These are phyloP conservation scores for Phaeosphaeriaceae sp. DNA, from an alignment of 2,329 filamentous ascomycete species.

Conservation along the genomic window DNA sequence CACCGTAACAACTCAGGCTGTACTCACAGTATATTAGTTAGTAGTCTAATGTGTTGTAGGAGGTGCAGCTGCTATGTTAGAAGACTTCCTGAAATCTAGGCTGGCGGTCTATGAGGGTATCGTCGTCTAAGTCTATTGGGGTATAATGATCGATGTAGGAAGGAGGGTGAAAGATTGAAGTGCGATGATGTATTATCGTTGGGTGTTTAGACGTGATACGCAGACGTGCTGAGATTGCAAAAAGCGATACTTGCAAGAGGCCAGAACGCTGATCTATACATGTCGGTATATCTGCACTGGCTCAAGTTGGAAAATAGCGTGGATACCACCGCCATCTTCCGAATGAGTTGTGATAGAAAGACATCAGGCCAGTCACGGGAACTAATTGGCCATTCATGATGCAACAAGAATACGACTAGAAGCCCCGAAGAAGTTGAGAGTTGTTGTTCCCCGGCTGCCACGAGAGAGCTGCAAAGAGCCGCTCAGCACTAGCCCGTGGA, in stretches of 20 bases:
- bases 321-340: background rate
- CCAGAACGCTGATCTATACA: background rate
- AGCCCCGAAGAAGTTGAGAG: background rate
- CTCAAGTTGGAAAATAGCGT: background rate
- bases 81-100: background rate
- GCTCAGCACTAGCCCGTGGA: background rate
- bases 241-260: background rate
- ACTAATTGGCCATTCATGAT: conserved; percentile 1
- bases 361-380: background rate
- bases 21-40: background rate
- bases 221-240: background rate
- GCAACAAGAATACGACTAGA: background rate
- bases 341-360: background rate
- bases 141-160: background rate
- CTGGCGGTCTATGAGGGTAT: background rate
- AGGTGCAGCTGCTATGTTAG: background rate
- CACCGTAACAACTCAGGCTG: background rate
- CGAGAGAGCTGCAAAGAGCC: background rate
- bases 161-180: background rate
- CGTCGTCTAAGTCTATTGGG: background rate
- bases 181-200: background rate
- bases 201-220: background rate
- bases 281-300: background rate
- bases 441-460: background rate
- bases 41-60: background rate